These are phyloP conservation scores for Xylariales sp. DNA, from an alignment of 2,329 filamentous ascomycete species.

Conservation along the genomic window DNA sequence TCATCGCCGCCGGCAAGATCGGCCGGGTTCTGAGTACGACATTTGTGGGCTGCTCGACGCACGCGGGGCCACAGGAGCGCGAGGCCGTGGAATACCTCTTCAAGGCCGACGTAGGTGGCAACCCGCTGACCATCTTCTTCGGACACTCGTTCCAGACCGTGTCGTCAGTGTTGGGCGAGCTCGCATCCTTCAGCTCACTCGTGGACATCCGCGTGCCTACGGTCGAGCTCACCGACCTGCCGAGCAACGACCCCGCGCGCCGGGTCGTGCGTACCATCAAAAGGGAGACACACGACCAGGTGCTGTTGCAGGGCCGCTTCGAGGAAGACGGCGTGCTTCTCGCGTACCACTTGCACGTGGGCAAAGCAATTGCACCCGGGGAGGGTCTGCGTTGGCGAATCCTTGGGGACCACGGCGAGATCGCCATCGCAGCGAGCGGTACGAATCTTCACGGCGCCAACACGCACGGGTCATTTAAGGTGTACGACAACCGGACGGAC, in stretches of 20 bases:
- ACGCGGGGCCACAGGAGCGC: not conserved
- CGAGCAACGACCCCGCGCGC: not conserved
- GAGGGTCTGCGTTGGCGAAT: slow-evolving; percentile 5
- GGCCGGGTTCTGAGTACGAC: slow-evolving; percentile 3
- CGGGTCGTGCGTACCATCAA: not conserved
- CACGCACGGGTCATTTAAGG: not conserved
- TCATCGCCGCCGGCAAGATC: not conserved
- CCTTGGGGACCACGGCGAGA: slow-evolving; percentile 4
- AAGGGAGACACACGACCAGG: slow-evolving; percentile 2
- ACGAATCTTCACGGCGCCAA: slow-evolving; percentile 2
- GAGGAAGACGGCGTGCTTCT: not conserved
- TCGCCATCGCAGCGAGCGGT: not conserved
- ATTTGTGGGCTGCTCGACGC: not conserved
- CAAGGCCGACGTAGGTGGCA: slow-evolving; percentile 4
- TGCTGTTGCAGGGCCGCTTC: slow-evolving; percentile 1
- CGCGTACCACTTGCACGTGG: not conserved
- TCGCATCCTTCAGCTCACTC: not conserved
- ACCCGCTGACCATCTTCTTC: slow-evolving; percentile 2
- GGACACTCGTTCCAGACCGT: slow-evolving; percentile 2
- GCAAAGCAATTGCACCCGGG: not conserved
- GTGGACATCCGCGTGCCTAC: not conserved
- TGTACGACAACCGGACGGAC: not conserved
- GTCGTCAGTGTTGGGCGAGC: not conserved
- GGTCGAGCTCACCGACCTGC: not conserved
- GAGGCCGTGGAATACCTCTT: not conserved